phyloP scores from a whole-genome alignment of 2,329 filamentous ascomycete species.

The Thermoascus crustaceus region DNA sequence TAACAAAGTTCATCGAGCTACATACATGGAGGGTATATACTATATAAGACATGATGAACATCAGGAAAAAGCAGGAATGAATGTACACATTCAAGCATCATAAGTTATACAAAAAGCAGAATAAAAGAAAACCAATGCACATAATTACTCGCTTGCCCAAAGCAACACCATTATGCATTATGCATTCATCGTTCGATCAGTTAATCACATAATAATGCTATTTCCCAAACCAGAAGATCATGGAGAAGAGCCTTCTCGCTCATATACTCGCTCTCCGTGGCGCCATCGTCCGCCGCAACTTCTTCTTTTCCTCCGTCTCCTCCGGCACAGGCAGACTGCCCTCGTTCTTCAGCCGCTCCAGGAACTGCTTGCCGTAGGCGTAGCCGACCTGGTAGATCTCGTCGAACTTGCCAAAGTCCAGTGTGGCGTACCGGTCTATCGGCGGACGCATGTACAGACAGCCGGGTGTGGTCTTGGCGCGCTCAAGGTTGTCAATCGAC shows the following conservation, averaged over 20 bases:
- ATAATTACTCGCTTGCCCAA: no score
- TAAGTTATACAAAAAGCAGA: no score
- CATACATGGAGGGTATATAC: no score
- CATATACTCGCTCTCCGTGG: conserved; percentile 70
- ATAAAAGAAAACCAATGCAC: no score
- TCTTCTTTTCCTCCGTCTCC: conserved; percentile 69
- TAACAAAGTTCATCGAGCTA: no score
- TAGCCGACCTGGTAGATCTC: conserved; percentile 92
- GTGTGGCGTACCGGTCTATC: conserved; percentile 83
- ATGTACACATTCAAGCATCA: no score
- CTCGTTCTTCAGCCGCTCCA: conserved; percentile 67
- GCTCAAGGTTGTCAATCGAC: conserved; percentile 85
- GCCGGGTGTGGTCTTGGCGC: conserved; percentile 81
- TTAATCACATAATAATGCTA: conserved; percentile 15
- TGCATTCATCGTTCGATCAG: background rate
- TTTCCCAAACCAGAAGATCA: no score
- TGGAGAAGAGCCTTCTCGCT: no score
- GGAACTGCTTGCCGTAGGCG: conserved; percentile 70
- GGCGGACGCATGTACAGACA: conserved; percentile 96
- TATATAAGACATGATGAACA: no score
- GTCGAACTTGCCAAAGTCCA: conserved; percentile 96
- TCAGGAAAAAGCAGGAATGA: no score
- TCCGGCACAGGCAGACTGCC: conserved; percentile 64
- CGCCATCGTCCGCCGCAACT: conserved; percentile 68
- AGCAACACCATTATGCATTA: no score